Evolutionary conservation across 2,329 filamentous ascomycete genomes (phyloP).

Genomic region (Epichloe brachyelytri): DNA sequence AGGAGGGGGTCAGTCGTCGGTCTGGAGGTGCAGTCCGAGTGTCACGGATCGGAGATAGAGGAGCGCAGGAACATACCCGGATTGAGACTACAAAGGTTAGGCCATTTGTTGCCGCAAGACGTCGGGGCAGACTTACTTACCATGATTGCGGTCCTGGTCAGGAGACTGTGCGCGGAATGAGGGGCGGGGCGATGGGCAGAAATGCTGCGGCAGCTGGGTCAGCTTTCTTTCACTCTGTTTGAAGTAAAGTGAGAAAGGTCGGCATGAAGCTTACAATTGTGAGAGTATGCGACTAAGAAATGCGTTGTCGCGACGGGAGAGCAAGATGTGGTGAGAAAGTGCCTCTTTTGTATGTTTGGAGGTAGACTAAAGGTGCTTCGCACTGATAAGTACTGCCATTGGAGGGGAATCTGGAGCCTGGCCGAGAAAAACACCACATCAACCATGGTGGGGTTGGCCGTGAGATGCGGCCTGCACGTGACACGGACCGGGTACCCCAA

Average conservation of each 20-base stretch:
- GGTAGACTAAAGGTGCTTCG: background rate
- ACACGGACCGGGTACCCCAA: slow-evolving; percentile 5
- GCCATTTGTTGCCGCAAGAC: background rate
- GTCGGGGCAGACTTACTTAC: slow-evolving; percentile 16
- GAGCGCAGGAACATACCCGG: slow-evolving; percentile 39
- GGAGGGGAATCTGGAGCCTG: slow-evolving; percentile 13
- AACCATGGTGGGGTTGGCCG: slow-evolving; percentile 19
- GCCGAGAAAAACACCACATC: slow-evolving; percentile 21
- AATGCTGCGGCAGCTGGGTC: slow-evolving; percentile 1
- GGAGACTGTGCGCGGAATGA: slow-evolving; percentile 13
- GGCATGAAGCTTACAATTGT: background rate
- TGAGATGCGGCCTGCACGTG: slow-evolving; percentile 19
- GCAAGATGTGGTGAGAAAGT: slow-evolving; percentile 3
- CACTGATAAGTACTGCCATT: slow-evolving; percentile 5
- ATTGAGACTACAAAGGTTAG: slow-evolving; percentile 43
- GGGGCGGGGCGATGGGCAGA: slow-evolving; percentile 14
- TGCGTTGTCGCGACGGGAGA: slow-evolving; percentile 3
- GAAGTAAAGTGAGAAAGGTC: background rate
- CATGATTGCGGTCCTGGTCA: slow-evolving; percentile 26
- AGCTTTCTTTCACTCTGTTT: background rate
- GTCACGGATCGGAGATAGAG: background rate
- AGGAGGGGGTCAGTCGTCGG: slow-evolving; percentile 8
- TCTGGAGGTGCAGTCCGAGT: background rate
- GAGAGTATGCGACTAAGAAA: background rate
- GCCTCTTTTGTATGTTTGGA: slow-evolving; percentile 8